Conservation (phyloP, 192 early-diverging fungal genomes). For the Podila epicladia region DNA sequence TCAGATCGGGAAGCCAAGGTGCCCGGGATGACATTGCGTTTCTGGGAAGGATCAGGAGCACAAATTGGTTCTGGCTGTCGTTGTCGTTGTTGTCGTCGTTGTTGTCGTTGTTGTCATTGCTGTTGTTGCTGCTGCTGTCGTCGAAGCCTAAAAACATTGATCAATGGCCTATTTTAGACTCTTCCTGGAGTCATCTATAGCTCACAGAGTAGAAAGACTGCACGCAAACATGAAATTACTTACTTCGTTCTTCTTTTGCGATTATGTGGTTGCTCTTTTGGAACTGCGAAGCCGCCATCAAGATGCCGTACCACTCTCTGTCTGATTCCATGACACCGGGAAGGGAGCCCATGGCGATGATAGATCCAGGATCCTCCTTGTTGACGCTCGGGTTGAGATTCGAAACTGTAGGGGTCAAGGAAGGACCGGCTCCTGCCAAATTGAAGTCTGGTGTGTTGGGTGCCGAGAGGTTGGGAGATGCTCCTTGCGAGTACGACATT, state of each 20-base stretch:
- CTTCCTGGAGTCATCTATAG: too few relatives aligned
- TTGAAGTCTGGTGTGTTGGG: neutral
- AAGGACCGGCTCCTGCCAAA: neutral
- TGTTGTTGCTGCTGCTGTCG: too few relatives aligned
- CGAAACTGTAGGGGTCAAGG: neutral
- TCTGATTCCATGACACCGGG: constrained; percentile 14
- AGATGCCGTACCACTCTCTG: constrained; percentile 38
- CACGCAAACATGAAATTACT: neutral
- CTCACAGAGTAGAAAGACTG: neutral
- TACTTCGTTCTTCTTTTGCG: neutral
- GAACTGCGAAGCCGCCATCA: constrained; percentile 31
- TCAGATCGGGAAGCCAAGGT: constrained; percentile 44
- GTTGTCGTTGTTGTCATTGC: neutral
- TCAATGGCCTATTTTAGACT: too few relatives aligned
- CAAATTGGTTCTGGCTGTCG: constrained; percentile 14
- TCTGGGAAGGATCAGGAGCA: constrained; percentile 31
- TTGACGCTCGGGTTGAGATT: neutral
- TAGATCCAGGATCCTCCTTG: constrained; percentile 27
- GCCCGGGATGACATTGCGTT: constrained; percentile 8
- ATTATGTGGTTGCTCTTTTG: constrained; percentile 2
- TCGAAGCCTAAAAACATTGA: neutral
- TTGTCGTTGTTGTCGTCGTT: neutral
- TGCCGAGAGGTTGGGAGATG: constrained; percentile 16
- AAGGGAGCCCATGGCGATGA: constrained; percentile 8
- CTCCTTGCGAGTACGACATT: constrained; percentile 24